Evolutionary conservation across 164 flowering plant genomes (phyloP).

Genomic region (Macadamia tetraphylla): DNA sequence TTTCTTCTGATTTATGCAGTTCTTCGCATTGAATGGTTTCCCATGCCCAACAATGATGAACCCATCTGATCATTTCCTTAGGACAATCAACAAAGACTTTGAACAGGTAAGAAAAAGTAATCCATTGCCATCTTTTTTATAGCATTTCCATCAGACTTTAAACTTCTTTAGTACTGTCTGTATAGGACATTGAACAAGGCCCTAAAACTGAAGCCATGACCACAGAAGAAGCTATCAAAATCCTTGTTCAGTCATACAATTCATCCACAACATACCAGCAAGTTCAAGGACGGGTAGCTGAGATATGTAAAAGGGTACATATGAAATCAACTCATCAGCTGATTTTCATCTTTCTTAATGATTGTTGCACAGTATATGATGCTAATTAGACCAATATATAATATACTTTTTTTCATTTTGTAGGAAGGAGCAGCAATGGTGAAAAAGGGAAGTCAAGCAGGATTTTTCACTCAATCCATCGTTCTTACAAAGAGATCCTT

Average conservation of each 20-base stretch:
- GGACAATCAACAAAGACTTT: conserved; percentile 69
- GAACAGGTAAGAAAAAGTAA: conserved; percentile 35
- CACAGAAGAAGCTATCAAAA: conserved; percentile 39
- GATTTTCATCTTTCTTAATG: too few relatives aligned
- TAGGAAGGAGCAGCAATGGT: conserved; percentile 20
- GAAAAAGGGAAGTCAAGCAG: conserved; percentile 29
- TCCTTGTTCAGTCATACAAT: conserved; percentile 40
- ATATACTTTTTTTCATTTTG: background rate
- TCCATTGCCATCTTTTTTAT: background rate
- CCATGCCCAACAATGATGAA: conserved; percentile 64
- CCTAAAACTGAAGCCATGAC: conserved; percentile 10
- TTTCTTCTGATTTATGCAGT: conserved; percentile 27
- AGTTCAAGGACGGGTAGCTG: conserved; percentile 21
- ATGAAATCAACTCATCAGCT: too few relatives aligned
- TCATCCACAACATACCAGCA: conserved; percentile 31
- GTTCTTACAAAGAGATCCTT: conserved; percentile 48
- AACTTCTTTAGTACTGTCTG: background rate
- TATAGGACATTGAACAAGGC: conserved; percentile 40
- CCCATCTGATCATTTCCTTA: conserved; percentile 79
- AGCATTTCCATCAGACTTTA: too few relatives aligned
- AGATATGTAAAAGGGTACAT: conserved; percentile 26
- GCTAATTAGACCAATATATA: too few relatives aligned
- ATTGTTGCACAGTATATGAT: too few relatives aligned
- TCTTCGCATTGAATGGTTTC: conserved; percentile 59
- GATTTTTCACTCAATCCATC: conserved; percentile 27